Conservation (phyloP, 2,329 filamentous ascomycete species). For the Alternaria arborescens region DNA sequence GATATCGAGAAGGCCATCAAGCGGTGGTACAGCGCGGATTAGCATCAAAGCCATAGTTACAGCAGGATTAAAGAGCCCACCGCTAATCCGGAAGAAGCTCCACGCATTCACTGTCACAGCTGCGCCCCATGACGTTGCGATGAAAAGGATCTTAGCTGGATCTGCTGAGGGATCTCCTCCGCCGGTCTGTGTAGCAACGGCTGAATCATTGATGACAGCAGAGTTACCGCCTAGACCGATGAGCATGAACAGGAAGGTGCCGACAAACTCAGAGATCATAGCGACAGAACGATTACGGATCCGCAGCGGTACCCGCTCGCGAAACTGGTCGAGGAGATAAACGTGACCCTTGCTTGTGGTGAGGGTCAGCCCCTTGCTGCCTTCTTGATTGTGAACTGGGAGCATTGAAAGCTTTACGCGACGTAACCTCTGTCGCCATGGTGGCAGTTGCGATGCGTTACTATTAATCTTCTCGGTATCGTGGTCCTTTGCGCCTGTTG, state of each 20-base stretch:
- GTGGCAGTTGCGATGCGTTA: no score
- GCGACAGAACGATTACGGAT: not conserved
- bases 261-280: not conserved
- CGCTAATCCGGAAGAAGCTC: slow-evolving; percentile 1
- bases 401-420: no score
- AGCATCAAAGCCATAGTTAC: not conserved
- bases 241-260: not conserved
- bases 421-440: no score
- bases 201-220: not conserved
- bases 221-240: not conserved
- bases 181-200: not conserved
- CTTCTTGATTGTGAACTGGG: no score
- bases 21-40: not conserved
- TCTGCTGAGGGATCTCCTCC: not conserved
- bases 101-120: slow-evolving; percentile 2
- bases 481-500: no score
- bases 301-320: no score
- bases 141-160: not conserved
- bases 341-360: no score
- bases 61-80: not conserved
- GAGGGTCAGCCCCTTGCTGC: no score
- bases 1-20: not conserved
- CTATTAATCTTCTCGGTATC: no score
- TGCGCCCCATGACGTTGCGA: not conserved
- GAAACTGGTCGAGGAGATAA: no score